Conservation (phyloP, 2,329 filamentous ascomycete genomes). For the Penicillium decumbens region DNA sequence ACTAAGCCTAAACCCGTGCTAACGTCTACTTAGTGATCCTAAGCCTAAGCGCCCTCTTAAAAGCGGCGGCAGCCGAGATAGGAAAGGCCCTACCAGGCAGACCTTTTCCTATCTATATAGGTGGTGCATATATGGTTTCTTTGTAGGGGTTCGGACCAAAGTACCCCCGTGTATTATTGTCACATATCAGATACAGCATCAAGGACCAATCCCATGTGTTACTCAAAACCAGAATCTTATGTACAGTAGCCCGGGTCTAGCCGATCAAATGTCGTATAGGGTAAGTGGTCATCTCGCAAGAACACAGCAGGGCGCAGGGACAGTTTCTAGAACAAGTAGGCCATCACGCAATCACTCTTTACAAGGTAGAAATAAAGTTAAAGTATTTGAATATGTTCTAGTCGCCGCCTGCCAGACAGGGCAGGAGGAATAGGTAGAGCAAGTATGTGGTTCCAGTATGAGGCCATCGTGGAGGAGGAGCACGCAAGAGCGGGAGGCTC, state of each 20-base stretch:
- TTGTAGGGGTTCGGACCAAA: neutral
- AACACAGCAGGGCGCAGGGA: neutral
- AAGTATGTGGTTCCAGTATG: conserved; percentile 8
- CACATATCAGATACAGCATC: neutral
- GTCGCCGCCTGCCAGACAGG: neutral
- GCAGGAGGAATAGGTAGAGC: neutral
- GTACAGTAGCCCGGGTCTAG: neutral
- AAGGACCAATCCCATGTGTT: neutral
- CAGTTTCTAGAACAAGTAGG: too few relatives aligned
- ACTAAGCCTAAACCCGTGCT: too few relatives aligned
- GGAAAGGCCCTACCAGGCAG: too few relatives aligned
- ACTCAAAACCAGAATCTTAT: neutral
- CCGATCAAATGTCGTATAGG: neutral
- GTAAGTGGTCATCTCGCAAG: neutral
- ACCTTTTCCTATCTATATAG: too few relatives aligned
- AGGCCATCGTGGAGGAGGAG: conserved; percentile 11
- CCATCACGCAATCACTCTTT: neutral
- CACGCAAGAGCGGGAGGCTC: conserved; percentile 8
- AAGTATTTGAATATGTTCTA: neutral
- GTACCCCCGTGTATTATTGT: neutral
- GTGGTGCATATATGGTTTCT: neutral
- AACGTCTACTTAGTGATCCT: too few relatives aligned
- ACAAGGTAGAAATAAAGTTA: neutral
- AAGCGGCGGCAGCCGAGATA: too few relatives aligned
- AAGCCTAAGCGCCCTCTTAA: too few relatives aligned